Base-by-base conservation (phyloP, 768 basidiomycete genomes). In the Antrodiella citrinella region DNA sequence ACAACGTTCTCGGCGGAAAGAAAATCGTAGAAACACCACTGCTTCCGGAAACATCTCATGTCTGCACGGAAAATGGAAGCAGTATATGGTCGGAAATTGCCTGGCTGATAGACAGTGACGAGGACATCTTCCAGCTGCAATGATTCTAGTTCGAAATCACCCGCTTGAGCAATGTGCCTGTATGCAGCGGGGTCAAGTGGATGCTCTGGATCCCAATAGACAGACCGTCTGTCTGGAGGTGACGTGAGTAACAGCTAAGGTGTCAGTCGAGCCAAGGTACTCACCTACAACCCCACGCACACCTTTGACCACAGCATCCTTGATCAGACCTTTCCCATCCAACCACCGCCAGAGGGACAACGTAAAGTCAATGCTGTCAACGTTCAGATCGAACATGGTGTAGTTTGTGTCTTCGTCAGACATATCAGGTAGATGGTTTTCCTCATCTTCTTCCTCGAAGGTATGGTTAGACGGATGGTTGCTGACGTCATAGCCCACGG, bases 1-100 rank as follows among this genome's bases (percentile, higher is more conserved):
- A 96, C 95, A 39, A 98, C 86, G 55, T 87, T 90, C 62, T 97
- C 94, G 0, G 96, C 94, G 45, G 62, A 65, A 52, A 98, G 69
- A 55, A 98, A 83, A 66, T 99, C 96, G 65, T 94, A 94, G 66
- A 96, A 96, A 30, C 95, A 58, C 92, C 92, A 98, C 60, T 87
- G 83, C 65, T 96, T 97, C 49, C 96, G 75, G 56, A 98, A 80
- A 23, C 73, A 76, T 11, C 78, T 76, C 26, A 97, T 77, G 58
- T 91, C 87, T 21, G 96, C 96, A 51, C 87, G 85, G 71, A 98
- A 99, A 45, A 99, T 91, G 4, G 88, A 91, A 10, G 87, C 82
- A 0, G 86, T 91, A 63, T 86, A 92, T 0, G 96, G 96, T 12
- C 96, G 77, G 70, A 98, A 98, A 51, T 82, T 77, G 26, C 80